phyloP scores from a whole-genome alignment of 2,329 filamentous ascomycete genomes.

The Colletotrichum sp. region DNA sequence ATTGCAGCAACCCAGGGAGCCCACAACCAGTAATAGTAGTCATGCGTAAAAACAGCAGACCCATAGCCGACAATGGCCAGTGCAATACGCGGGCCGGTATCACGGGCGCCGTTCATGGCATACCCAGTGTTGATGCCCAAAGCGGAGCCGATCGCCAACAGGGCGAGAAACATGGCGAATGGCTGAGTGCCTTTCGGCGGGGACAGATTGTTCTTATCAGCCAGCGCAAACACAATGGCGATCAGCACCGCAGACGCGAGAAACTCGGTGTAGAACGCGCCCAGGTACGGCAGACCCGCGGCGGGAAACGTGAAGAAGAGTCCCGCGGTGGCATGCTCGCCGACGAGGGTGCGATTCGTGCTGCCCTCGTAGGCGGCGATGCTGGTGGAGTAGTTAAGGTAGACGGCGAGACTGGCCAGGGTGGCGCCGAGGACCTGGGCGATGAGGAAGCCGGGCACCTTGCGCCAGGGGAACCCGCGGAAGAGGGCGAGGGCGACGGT shows the following conservation, averaged over 20 bases:
- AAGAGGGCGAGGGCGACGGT: slow-evolving; percentile 39
- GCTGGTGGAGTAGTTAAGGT: slow-evolving; percentile 23
- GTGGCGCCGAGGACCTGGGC: slow-evolving; percentile 29
- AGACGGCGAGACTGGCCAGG: slow-evolving; percentile 30
- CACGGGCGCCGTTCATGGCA: slow-evolving; percentile 40
- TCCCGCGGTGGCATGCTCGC: slow-evolving; percentile 32
- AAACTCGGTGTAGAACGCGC: slow-evolving; percentile 39
- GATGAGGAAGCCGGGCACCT: slow-evolving; percentile 33
- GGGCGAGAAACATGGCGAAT: slow-evolving; percentile 38
- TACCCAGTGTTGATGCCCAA: slow-evolving; percentile 41
- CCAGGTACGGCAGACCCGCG: slow-evolving; percentile 32
- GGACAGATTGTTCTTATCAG: slow-evolving; percentile 42
- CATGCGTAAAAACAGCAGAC: slow-evolving; percentile 29
- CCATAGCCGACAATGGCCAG: slow-evolving; percentile 35
- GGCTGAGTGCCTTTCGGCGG: slow-evolving; percentile 41
- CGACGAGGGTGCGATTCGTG: slow-evolving; percentile 32
- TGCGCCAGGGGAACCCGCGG: slow-evolving; percentile 40
- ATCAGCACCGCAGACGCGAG: slow-evolving; percentile 39
- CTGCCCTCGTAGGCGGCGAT: slow-evolving; percentile 35
- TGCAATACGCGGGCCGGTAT: slow-evolving; percentile 38
- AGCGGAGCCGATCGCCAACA: slow-evolving; percentile 39
- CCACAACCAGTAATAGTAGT: slow-evolving; percentile 35
- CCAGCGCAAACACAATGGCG: slow-evolving; percentile 39
- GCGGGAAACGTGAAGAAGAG: slow-evolving; percentile 33
- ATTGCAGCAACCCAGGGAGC: slow-evolving; percentile 32